phyloP scores from a whole-genome alignment of 257 asterid species.

The Orobanche coerulescens region DNA sequence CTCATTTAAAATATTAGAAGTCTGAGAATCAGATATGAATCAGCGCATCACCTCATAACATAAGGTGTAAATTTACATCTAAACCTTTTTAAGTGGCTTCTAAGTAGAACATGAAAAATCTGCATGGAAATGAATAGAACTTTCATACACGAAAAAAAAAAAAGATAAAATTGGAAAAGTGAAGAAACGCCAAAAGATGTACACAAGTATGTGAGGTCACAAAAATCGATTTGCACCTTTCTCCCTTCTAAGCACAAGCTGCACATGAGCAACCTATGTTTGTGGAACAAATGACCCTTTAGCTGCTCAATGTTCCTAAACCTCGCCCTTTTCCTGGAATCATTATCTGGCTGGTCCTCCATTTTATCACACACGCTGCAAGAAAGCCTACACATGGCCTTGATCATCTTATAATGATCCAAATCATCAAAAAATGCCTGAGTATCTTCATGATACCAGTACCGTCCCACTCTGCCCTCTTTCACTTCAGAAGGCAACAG shows the following conservation, averaged over 20 bases:
- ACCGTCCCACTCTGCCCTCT: slow-evolving; percentile 72
- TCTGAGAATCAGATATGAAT: slow-evolving; percentile 1
- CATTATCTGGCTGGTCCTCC: slow-evolving; percentile 44
- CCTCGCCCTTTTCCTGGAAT: slow-evolving; percentile 48
- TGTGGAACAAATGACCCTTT: slow-evolving; percentile 77
- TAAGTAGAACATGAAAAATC: slow-evolving; percentile 7
- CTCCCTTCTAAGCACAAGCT: slow-evolving; percentile 96
- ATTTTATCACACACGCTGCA: slow-evolving; percentile 74
- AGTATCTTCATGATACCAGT: slow-evolving; percentile 90
- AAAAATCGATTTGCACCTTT: slow-evolving; percentile 44
- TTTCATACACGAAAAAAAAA: not conserved
- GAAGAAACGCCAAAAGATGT: not conserved
- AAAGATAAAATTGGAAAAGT: not conserved
- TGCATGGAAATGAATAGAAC: not conserved
- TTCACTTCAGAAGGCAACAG: slow-evolving; percentile 52
- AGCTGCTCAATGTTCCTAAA: slow-evolving; percentile 85
- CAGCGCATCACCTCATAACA: not conserved
- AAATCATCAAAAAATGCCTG: slow-evolving; percentile 85
- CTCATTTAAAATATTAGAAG: not conserved
- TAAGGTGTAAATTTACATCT: not conserved
- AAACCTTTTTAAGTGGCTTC: slow-evolving; percentile 2
- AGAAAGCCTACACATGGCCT: slow-evolving; percentile 96
- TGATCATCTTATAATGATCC: slow-evolving; percentile 92
- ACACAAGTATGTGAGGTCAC: slow-evolving; percentile 4
- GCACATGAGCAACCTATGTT: slow-evolving; percentile 81